phyloP scores from a whole-genome alignment of 2,329 filamentous ascomycete genomes.

The Diaporthe vexans region DNA sequence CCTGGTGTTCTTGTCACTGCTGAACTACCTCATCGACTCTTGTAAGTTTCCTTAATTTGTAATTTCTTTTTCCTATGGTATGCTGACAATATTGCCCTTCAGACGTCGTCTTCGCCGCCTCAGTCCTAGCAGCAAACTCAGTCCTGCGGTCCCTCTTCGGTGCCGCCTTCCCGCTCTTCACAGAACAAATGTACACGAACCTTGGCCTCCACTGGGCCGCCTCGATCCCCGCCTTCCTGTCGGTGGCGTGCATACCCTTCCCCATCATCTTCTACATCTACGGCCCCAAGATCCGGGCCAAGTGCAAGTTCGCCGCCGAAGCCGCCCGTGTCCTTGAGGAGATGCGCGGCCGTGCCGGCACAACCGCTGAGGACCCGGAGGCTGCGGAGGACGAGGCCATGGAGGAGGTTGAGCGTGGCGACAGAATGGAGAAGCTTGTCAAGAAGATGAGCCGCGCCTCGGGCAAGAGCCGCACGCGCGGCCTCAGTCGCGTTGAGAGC shows the following conservation, averaged over 20 bases:
- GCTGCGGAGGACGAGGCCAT: conserved; percentile 39
- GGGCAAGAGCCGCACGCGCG: conserved; percentile 33
- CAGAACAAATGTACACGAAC: conserved; percentile 48
- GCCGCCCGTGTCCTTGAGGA: conserved; percentile 39
- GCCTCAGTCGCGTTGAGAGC: conserved; percentile 7
- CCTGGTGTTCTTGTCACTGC: conserved; percentile 66
- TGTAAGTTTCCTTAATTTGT: conserved; percentile 44
- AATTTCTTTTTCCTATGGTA: conserved; percentile 43
- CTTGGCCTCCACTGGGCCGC: conserved; percentile 48
- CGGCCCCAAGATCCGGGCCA: conserved; percentile 52
- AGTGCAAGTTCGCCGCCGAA: conserved; percentile 49
- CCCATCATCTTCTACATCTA: conserved; percentile 55
- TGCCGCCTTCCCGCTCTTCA: conserved; percentile 71
- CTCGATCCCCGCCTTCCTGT: conserved; percentile 56
- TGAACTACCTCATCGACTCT: conserved; percentile 69
- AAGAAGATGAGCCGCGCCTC: conserved; percentile 40
- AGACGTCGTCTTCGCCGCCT: conserved; percentile 70
- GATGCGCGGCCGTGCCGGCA: conserved; percentile 27
- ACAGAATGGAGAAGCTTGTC: conserved; percentile 39
- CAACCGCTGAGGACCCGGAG: conserved; percentile 25
- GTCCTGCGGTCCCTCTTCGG: conserved; percentile 70
- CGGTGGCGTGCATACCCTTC: conserved; percentile 56
- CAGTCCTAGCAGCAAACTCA: conserved; percentile 69
- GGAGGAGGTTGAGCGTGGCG: conserved; percentile 37
- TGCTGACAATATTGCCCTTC: not conserved